Evolutionary conservation across 371 early-diverging fungal genomes (phyloP).

Genomic region (Apophysomyces ossiformis): DNA sequence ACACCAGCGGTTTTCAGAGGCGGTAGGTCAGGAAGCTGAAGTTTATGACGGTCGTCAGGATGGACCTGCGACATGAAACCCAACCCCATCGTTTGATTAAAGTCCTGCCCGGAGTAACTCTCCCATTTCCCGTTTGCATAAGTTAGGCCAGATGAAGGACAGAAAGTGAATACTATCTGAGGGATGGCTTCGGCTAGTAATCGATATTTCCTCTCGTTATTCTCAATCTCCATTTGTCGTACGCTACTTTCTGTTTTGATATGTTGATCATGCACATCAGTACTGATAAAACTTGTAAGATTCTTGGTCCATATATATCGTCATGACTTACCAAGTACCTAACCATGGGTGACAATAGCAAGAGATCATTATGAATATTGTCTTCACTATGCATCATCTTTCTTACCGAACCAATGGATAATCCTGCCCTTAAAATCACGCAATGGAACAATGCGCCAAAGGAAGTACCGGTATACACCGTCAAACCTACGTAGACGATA

Average conservation of each 20-base stretch:
- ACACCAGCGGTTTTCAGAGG: slow-evolving; percentile 52
- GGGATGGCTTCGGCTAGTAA: slow-evolving; percentile 70
- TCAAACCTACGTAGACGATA: slow-evolving; percentile 65
- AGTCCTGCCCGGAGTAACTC: slow-evolving; percentile 58
- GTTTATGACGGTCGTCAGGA: slow-evolving; percentile 60
- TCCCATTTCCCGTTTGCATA: slow-evolving; percentile 71
- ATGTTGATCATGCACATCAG: slow-evolving; percentile 69
- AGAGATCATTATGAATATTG: too few relatives aligned
- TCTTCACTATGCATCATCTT: background rate
- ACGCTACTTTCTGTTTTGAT: slow-evolving; percentile 56
- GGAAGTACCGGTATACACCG: slow-evolving; percentile 63
- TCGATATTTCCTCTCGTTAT: slow-evolving; percentile 69
- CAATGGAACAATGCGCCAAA: slow-evolving; percentile 64
- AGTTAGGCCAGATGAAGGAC: slow-evolving; percentile 61
- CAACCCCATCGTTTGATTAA: slow-evolving; percentile 59
- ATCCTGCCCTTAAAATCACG: slow-evolving; percentile 62
- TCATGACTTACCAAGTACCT: slow-evolving; percentile 16
- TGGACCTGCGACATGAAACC: slow-evolving; percentile 71
- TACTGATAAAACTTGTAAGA: slow-evolving; percentile 30
- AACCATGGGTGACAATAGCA: background rate
- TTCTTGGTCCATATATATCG: background rate
- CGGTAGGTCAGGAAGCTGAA: slow-evolving; percentile 55
- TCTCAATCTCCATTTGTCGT: slow-evolving; percentile 63
- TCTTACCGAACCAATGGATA: slow-evolving; percentile 63
- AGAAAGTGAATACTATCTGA: slow-evolving; percentile 70